These are phyloP conservation scores for Leptographium flavum DNA, from an alignment of 2,329 filamentous ascomycete genomes.

Conservation along the genomic window DNA sequence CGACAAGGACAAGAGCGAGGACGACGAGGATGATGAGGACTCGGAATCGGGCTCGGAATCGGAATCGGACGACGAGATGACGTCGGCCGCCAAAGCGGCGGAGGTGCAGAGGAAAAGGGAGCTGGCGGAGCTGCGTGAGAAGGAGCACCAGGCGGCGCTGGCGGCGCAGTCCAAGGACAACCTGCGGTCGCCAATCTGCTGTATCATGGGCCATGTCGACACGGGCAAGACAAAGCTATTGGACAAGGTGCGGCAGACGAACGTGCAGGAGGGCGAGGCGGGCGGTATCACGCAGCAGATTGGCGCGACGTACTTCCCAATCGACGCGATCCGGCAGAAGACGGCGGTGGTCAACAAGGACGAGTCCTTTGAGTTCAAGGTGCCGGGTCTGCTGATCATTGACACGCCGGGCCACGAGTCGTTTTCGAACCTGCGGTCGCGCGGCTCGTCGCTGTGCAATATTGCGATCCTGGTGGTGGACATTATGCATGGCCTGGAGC, in stretches of 20 bases:
- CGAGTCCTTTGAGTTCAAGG: conserved; percentile 86
- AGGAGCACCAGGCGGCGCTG: conserved; percentile 80
- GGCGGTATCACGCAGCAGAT: conserved; percentile 99
- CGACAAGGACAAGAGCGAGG: conserved; percentile 30
- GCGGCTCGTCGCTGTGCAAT: conserved; percentile 96
- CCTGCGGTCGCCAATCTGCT: conserved; percentile 94
- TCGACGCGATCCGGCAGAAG: conserved; percentile 85
- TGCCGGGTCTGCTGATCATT: conserved; percentile 90
- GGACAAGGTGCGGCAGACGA: conserved; percentile 96
- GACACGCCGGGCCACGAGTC: conserved; percentile 99
- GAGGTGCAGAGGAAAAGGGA: conserved; percentile 72
- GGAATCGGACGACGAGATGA: conserved; percentile 54
- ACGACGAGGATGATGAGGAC: conserved; percentile 11
- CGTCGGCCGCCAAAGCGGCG: conserved; percentile 57
- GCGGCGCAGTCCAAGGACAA: conserved; percentile 87
- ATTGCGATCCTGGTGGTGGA: conserved; percentile 98
- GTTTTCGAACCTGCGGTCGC: conserved; percentile 93
- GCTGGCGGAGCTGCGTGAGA: conserved; percentile 74
- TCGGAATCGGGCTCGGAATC: conserved; percentile 17
- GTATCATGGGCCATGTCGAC: conserved; percentile 99
- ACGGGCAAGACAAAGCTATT: conserved; percentile 99
- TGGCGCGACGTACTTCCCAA: conserved; percentile 97
- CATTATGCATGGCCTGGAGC: conserved; percentile 99
- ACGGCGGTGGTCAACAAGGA: conserved; percentile 87
- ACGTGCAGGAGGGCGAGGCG: conserved; percentile 96